Evolutionary conservation across 129 eudicot genomes (phyloP).

Genomic region (Oenanthe sinensis): DNA sequence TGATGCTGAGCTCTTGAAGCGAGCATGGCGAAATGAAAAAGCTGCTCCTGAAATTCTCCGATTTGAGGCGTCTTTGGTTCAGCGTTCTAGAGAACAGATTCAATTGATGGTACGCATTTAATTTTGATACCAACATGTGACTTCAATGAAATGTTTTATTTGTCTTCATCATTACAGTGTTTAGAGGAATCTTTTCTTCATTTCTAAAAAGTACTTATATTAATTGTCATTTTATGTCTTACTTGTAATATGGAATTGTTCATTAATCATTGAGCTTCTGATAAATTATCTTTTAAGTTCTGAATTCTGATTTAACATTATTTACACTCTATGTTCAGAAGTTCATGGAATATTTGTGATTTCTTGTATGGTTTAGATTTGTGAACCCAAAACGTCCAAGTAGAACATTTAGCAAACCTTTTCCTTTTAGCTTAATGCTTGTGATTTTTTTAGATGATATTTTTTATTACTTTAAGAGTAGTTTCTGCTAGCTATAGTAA

Average conservation of each 20-base stretch:
- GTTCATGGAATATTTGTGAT: too few relatives aligned
- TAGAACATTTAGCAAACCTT: too few relatives aligned
- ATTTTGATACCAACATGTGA: background rate
- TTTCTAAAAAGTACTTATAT: background rate
- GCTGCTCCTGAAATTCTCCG: slow-evolving; percentile 73
- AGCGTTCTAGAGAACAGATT: slow-evolving; percentile 63
- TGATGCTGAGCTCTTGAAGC: slow-evolving; percentile 65
- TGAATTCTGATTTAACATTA: too few relatives aligned
- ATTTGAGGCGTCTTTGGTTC: slow-evolving; percentile 48
- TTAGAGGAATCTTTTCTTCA: background rate
- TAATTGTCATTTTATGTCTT: background rate
- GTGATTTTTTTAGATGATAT: background rate
- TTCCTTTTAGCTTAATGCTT: too few relatives aligned
- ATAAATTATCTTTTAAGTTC: background rate
- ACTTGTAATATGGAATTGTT: background rate
- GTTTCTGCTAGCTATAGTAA: background rate
- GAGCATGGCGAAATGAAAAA: slow-evolving; percentile 85
- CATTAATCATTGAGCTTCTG: background rate
- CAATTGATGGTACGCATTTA: slow-evolving; percentile 48
- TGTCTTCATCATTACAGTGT: background rate
- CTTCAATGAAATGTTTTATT: background rate
- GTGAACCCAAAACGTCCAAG: too few relatives aligned
- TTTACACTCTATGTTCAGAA: too few relatives aligned
- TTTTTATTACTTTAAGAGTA: too few relatives aligned
- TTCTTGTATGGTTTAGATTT: too few relatives aligned